Base-by-base conservation (phyloP, 768 basidiomycete species). In the Termitomyces sp. region DNA sequence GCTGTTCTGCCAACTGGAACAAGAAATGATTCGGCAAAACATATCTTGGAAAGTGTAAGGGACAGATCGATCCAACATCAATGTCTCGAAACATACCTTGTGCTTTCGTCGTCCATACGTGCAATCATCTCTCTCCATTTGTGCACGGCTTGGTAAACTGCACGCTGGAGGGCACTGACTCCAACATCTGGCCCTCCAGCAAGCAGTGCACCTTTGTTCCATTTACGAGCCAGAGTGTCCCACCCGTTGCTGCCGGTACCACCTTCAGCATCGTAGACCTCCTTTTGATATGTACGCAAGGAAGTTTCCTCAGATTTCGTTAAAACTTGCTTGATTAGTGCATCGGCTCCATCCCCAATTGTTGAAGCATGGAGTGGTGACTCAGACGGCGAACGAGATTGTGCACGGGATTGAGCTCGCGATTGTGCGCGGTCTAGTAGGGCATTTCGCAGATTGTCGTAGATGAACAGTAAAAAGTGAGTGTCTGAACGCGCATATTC, bases 401-500 rank as follows among this genome's bases (percentile, higher is more conserved):
- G 72, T 0, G 78, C 73, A 47, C 72, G 73, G 2, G 82, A 81
- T 42, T 71, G 69, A 0, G 70, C 67, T 16, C 65, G 71, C 13
- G 77, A 82, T 56, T 69, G 66, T n/a, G 71, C 73, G n/a, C 83
- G 83, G 67, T 89, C 87, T n/a, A 95, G 76, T 12, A 97, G 88
- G 1, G 89, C 88, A 67, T 91, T 89, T 13, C 94, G 89, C 5
- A 98, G 83, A 64, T 87, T 84, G 73, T 98, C 95, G 71, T 95
- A 98, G 66, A 98, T 87, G 73, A 84, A 93, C 30, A 99, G 77
- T 2, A 99, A 82, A 74, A 90, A 98, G 71, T 98, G 97, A 0
- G 96, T 99, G 71, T 99, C 97, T 1, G 93, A 92, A 30, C 94
- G 88, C 2, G 97, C 97, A 68, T 98, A 99, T 53, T 82, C 75